These are phyloP conservation scores for Lentinula guzmanii DNA, from an alignment of 768 basidiomycete genomes.

Conservation along the genomic window DNA sequence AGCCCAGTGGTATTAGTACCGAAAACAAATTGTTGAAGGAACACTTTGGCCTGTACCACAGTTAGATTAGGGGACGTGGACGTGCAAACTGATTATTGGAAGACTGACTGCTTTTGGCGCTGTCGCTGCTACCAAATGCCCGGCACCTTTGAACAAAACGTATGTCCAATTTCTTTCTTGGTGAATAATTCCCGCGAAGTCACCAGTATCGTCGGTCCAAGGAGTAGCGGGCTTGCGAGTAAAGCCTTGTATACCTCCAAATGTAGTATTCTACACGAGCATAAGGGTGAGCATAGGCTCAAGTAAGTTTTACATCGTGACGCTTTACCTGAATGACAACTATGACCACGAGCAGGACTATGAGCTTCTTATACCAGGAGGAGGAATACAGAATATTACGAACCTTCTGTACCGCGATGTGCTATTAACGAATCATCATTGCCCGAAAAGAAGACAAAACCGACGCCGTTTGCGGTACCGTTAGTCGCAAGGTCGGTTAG, in stretches of 20 bases:
- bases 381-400: background rate
- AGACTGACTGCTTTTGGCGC: slow-evolving; percentile 31
- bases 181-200: slow-evolving; percentile 64
- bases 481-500: slow-evolving; percentile 41
- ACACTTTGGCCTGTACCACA: slow-evolving; percentile 46
- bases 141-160: slow-evolving; percentile 33
- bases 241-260: slow-evolving; percentile 73
- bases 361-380: background rate
- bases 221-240: slow-evolving; percentile 61
- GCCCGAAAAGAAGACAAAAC: slow-evolving; percentile 38
- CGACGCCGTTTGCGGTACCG: slow-evolving; percentile 26
- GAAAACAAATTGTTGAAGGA: slow-evolving; percentile 63
- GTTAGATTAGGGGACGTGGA: background rate
- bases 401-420: slow-evolving; percentile 42
- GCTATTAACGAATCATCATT: slow-evolving; percentile 45
- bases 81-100: background rate
- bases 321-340: slow-evolving; percentile 31
- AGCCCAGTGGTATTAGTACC: slow-evolving; percentile 57
- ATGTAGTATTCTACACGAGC: slow-evolving; percentile 60
- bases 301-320: slow-evolving; percentile 1
- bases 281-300: background rate
- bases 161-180: slow-evolving; percentile 69
- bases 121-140: slow-evolving; percentile 33
- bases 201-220: slow-evolving; percentile 54
- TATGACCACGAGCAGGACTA: background rate